Conservation (phyloP, 2,329 filamentous ascomycete species). For the Penicillium frequentans region DNA sequence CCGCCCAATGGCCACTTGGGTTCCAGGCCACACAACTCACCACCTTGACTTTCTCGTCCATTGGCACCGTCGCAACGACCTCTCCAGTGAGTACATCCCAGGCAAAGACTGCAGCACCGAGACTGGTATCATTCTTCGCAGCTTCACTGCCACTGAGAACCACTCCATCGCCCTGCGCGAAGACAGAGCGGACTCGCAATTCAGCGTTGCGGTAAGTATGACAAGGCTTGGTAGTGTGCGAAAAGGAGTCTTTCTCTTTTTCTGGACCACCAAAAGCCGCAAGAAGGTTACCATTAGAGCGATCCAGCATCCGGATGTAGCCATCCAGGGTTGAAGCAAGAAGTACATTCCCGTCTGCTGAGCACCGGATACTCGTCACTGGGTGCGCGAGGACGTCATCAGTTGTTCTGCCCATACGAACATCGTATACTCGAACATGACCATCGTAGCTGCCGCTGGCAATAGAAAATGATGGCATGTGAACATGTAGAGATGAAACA, state of each 20-base stretch:
- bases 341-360: constrained; percentile 70
- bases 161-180: constrained; percentile 74
- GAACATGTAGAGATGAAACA: constrained; percentile 41
- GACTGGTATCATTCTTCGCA: constrained; percentile 15
- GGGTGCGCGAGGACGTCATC: constrained; percentile 66
- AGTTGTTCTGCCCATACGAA: constrained; percentile 70
- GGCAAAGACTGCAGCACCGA: constrained; percentile 47
- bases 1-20: constrained; percentile 42
- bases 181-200: constrained; percentile 70
- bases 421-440: constrained; percentile 75
- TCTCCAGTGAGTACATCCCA: constrained; percentile 84
- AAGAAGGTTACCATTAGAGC: constrained; percentile 69
- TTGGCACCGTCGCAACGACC: constrained; percentile 60
- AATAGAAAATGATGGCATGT: constrained; percentile 52
- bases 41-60: constrained; percentile 41
- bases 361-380: constrained; percentile 74
- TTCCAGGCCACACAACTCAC: constrained; percentile 50
- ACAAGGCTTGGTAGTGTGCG: constrained; percentile 8
- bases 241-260: constrained; percentile 43
- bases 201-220: constrained; percentile 61
- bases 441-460: constrained; percentile 82
- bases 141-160: constrained; percentile 80
- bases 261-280: constrained; percentile 62
- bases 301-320: constrained; percentile 77
- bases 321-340: constrained; percentile 76